Evolutionary conservation across 2,329 filamentous ascomycete species (phyloP).

Genomic region (Ophiostoma tasmaniense): DNA sequence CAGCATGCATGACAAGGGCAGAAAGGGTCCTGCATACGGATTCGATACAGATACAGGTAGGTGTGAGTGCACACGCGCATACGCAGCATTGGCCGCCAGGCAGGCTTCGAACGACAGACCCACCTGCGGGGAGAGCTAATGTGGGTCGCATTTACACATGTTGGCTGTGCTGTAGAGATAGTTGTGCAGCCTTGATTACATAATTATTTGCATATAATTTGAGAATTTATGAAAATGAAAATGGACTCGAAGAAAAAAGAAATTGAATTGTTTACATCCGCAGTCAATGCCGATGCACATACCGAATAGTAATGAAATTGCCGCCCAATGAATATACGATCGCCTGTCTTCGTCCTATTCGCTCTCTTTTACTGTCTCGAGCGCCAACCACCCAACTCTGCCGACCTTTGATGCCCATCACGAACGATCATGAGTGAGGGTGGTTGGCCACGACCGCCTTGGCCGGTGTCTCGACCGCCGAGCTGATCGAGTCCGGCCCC

Average conservation of each 20-base stretch:
- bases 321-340: background rate
- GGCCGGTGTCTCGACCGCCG: conserved; percentile 8
- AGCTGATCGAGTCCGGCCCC: background rate
- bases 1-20: background rate
- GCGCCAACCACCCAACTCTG: background rate
- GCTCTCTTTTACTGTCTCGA: background rate
- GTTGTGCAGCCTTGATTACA: background rate
- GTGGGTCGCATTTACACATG: background rate
- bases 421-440: background rate
- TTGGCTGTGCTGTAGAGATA: background rate
- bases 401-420: too few relatives aligned
- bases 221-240: background rate
- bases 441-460: conserved; percentile 14
- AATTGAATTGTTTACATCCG: background rate
- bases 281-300: background rate
- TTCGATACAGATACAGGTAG: background rate
- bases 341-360: background rate
- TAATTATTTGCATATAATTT: background rate
- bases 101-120: background rate
- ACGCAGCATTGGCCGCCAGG: conserved; percentile 1
- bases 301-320: background rate
- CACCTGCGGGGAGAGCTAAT: conserved; percentile 2
- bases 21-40: background rate
- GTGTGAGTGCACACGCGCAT: background rate
- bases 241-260: too few relatives aligned